Conservation (phyloP, 2,329 filamentous ascomycete genomes). For the Exophiala sp. region DNA sequence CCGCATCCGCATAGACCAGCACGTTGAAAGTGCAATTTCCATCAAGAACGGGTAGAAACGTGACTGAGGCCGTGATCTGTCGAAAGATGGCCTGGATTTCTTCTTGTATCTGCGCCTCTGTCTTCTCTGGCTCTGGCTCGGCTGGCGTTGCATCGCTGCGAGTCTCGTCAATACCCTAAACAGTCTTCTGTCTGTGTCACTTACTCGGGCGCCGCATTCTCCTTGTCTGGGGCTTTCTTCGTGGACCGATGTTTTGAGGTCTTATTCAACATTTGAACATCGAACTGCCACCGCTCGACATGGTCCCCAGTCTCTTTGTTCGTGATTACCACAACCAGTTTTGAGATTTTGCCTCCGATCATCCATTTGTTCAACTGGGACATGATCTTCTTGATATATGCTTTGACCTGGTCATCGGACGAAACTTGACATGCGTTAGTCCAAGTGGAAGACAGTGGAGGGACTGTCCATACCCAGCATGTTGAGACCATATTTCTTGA, state of each 20-base stretch:
- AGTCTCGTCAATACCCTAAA: constrained; percentile 3
- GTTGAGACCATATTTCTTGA: constrained; percentile 99
- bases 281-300: constrained; percentile 97
- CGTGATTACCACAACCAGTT: constrained; percentile 93
- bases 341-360: constrained; percentile 93
- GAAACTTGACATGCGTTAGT: constrained; percentile 58
- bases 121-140: constrained; percentile 61
- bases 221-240: constrained; percentile 58
- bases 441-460: background rate
- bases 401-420: constrained; percentile 95
- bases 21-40: constrained; percentile 99
- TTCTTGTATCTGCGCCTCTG: constrained; percentile 87
- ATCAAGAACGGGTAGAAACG: constrained; percentile 88
- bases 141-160: constrained; percentile 31
- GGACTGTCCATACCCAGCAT: constrained; percentile 66
- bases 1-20: constrained; percentile 92
- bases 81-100: constrained; percentile 97
- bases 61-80: constrained; percentile 96
- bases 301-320: constrained; percentile 96
- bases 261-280: constrained; percentile 65
- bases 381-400: constrained; percentile 99
- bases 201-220: constrained; percentile 62
- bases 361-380: constrained; percentile 97
- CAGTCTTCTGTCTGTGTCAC: constrained; percentile 23
- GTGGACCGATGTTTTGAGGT: constrained; percentile 48